Evolutionary conservation across 73 alveolate genomes (phyloP).

Genomic region (Paramecium primaurelia): DNA sequence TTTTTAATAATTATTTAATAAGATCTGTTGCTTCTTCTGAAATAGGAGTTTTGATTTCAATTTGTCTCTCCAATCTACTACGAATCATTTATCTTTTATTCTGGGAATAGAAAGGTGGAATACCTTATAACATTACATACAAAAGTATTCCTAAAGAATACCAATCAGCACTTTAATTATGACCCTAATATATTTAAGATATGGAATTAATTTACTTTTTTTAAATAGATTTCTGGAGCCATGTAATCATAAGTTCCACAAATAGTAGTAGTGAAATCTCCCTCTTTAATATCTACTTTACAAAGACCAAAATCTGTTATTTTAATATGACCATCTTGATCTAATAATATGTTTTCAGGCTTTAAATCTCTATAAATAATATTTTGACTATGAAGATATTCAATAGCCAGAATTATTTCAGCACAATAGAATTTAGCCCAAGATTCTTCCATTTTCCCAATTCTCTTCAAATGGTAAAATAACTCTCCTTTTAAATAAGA

Average conservation of each 20-base stretch:
- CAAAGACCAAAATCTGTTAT: slow-evolving; percentile 95
- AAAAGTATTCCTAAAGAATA: slow-evolving; percentile 75
- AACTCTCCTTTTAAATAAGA: slow-evolving; percentile 80
- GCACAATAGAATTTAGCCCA: slow-evolving; percentile 89
- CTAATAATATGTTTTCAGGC: slow-evolving; percentile 97
- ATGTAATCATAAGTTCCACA: slow-evolving; percentile 89
- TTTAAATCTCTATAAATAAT: slow-evolving; percentile 93
- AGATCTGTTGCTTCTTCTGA: neutral
- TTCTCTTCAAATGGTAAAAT: slow-evolving; percentile 83
- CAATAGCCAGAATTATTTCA: slow-evolving; percentile 86
- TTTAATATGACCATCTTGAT: slow-evolving; percentile 91
- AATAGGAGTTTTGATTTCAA: neutral
- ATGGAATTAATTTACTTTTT: slow-evolving; percentile 33
- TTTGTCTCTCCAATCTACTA: slow-evolving; percentile 22
- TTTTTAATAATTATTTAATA: neutral
- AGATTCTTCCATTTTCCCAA: slow-evolving; percentile 78
- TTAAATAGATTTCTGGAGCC: slow-evolving; percentile 80
- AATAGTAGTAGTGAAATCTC: slow-evolving; percentile 68
- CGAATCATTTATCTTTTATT: slow-evolving; percentile 62
- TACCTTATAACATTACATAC: slow-evolving; percentile 82
- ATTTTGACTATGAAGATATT: slow-evolving; percentile 84
- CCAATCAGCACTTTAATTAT: slow-evolving; percentile 74
- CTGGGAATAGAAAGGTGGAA: slow-evolving; percentile 72
- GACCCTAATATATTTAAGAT: slow-evolving; percentile 6
- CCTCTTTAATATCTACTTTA: slow-evolving; percentile 66